Percentiles rank a stretch among this genome's conserved stretches.
Conservation (phyloP, 495 filamentous ascomycete genomes). For the Hamigera avellanea region DNA sequence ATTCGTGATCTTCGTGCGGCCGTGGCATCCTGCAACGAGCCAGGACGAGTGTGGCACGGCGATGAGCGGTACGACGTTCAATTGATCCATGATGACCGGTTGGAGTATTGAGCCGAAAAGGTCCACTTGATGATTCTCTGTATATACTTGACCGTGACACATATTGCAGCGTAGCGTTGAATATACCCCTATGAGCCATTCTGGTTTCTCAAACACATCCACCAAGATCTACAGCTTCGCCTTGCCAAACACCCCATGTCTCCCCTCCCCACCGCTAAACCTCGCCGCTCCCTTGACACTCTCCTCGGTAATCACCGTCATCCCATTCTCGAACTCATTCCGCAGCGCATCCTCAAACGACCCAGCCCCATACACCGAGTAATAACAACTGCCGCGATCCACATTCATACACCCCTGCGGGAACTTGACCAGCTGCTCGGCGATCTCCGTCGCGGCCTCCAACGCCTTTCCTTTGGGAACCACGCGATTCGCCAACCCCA, state of each 20-base stretch:
- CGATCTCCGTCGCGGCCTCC: constrained; percentile 29
- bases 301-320: constrained; percentile 24
- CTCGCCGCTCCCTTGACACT: constrained; percentile 27
- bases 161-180: too few species aligned
- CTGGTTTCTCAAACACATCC: too few species aligned
- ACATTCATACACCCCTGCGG: constrained; percentile 34
- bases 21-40: constrained; percentile 42
- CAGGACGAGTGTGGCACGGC: constrained; percentile 38
- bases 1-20: constrained; percentile 40
- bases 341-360: constrained; percentile 32
- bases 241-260: constrained; percentile 19
- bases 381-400: constrained; percentile 27
- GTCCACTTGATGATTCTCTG: too few species aligned
- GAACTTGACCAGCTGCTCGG: constrained; percentile 28
- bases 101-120: too few species aligned
- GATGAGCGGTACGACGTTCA: constrained; percentile 35
- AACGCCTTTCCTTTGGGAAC: constrained; percentile 33
- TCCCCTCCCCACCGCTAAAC: constrained; percentile 29
- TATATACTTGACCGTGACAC: too few species aligned
- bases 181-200: too few species aligned
- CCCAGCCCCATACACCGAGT: constrained; percentile 28
- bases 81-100: too few species aligned
- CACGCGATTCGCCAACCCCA: constrained; percentile 38
- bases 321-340: constrained; percentile 29
- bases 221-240: too few species aligned